These are phyloP conservation scores for Serendipita sp. DNA, from an alignment of 768 basidiomycete species.

Conservation along the genomic window DNA sequence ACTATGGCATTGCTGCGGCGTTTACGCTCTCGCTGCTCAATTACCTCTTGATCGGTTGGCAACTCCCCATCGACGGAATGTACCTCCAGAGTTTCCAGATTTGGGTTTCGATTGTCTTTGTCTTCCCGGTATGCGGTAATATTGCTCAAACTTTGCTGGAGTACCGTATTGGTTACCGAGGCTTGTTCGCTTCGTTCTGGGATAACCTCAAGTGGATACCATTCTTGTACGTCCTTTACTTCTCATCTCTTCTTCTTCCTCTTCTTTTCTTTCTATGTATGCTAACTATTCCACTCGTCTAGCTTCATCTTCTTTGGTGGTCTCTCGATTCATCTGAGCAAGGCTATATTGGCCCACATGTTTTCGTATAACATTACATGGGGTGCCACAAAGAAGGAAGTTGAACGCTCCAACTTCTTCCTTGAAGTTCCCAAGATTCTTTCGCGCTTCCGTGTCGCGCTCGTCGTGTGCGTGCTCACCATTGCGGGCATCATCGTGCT, in stretches of 20 bases:
- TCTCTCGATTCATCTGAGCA: constrained; percentile 38
- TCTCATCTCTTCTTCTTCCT: background rate
- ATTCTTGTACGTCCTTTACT: constrained; percentile 45
- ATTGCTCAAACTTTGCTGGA: constrained; percentile 51
- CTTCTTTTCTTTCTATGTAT: background rate
- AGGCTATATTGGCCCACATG: constrained; percentile 39
- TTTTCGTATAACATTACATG: constrained; percentile 45
- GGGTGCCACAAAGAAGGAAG: constrained; percentile 29
- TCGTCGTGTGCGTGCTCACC: constrained; percentile 37
- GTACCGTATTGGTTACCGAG: constrained; percentile 46
- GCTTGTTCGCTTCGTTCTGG: constrained; percentile 32
- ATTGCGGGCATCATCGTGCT: constrained; percentile 45
- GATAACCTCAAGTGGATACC: constrained; percentile 53
- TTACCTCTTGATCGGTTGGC: constrained; percentile 52
- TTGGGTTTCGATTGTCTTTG: constrained; percentile 54
- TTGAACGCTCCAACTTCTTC: constrained; percentile 81
- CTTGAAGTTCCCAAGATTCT: constrained; percentile 75
- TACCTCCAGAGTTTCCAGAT: constrained; percentile 62
- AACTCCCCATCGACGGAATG: constrained; percentile 48
- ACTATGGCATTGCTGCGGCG: constrained; percentile 49
- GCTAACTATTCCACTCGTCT: background rate
- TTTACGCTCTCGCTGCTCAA: constrained; percentile 49
- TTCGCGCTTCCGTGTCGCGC: constrained; percentile 57
- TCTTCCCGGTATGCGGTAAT: constrained; percentile 52
- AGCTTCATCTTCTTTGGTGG: constrained; percentile 4